Base-by-base conservation (phyloP, 441 rosid genomes). In the Raphanus hybrid region DNA sequence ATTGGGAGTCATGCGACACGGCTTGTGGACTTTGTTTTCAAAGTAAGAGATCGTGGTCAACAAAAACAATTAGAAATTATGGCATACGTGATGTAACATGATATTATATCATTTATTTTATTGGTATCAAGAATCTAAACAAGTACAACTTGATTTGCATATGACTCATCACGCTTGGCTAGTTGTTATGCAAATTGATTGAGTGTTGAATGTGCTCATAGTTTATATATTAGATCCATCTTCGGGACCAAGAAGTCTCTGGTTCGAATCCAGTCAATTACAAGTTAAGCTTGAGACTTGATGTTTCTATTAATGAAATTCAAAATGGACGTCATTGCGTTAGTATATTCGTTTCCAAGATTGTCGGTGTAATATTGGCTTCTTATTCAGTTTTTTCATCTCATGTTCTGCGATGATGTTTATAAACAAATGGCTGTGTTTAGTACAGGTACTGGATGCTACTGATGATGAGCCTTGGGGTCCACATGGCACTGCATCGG, bases 401-500 rank as follows among this genome's bases (percentile, higher is more conserved):
- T 29, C 12, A 3, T 15, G 50, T 52, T 6, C 52, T 12, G 43
- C 50, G 1, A 29, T 29, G 0, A 29, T 29, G 34, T 43, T 43
- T 3, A 35, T 14, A 12, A 35, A 39, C 68, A 43, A 39, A 10
- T 57, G 18, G 43, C 29, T 62, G 35, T 77, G 45, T 37, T 61
- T 59, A 29, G 65, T 75, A 54, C 86, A 94, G 98, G 99, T 89
- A 76, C 74, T 96, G 83, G 99, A 96, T 91, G 98, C 99, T 9
- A 96, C 98, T 16, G 97, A 96, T 83, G 85, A 92, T 79, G 99
- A 91, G 67, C 99, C 98, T 68, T 93, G 99, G 99, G 99, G 99
- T 82, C 99, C 98, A 37, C 99, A 93, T 79, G 99, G 98, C 26
- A 82, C 97, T 83, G 92, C 88, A 73, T 78, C 91, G 88, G 92